Evolutionary conservation across 2,329 filamentous ascomycete genomes (phyloP), one percentile per base, ranked within the genome.

Genomic region (Talaromyces sp.): DNA sequence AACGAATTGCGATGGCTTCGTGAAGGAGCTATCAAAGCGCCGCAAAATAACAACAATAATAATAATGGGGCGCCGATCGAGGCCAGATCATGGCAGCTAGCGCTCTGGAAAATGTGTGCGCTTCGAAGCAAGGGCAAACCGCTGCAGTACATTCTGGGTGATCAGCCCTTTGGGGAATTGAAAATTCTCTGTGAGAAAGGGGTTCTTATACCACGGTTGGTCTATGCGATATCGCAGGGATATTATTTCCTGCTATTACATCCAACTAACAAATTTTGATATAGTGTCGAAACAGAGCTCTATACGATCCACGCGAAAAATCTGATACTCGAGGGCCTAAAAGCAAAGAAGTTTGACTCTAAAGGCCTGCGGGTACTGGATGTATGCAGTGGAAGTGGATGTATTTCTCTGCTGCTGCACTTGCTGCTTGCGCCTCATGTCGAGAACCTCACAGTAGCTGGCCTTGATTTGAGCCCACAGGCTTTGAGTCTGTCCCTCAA

Each of bases 351-450:
- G 14, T 38, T 56, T 8, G 31, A 43, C 41, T 49, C 7, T 17
- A n/a, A 11, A 13, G 59, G 3, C 46, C 67, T 96, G 13, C 82
- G 81, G 13, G 79, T 98, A 46, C 74, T 97, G 9, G 95, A 99
- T 73, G 80, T 97, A 31, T 98, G 95, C 74, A 93, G 91, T 0
- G 95, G 95, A 10, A 91, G 90, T 5, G 95, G 95, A 4, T 97
- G 93, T 75, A 96, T 98, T 64, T 84, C 91, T 0, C 82, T 98
- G 9, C 83, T 91, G 3, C 80, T 96, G 7, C 85, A 89, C 63
- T 80, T 86, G 38, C 80, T 87, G 10, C 81, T 91, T 61, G 70
- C 68, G 32, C 66, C 71, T 3, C 68, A 73, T 21, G 73, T 79
- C 56, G 66, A 71, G 1, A 55, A 65, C 0, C 66, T 90, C 8